Conservation (phyloP, 2,329 filamentous ascomycete genomes). For the Raffaelea arxii region DNA sequence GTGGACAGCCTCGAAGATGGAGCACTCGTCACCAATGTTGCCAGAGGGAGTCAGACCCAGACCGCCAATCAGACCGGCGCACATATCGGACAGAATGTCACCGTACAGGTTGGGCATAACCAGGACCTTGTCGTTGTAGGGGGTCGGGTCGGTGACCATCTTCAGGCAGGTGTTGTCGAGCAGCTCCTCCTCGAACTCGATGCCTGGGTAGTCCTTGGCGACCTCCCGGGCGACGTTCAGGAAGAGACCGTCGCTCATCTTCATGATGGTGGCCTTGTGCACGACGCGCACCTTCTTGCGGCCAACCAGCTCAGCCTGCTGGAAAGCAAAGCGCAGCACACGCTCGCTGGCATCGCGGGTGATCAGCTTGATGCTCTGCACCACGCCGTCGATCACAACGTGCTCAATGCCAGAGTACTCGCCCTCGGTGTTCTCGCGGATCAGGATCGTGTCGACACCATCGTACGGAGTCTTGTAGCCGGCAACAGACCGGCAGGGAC, state of each 20-base stretch:
- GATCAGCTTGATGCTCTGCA: constrained; percentile 99
- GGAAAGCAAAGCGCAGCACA: constrained; percentile 94
- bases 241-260: constrained; percentile 99
- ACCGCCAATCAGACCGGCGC: constrained; percentile 94
- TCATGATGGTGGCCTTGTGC: constrained; percentile 99
- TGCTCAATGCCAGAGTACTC: constrained; percentile 99
- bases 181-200: constrained; percentile 96
- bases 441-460: constrained; percentile 90
- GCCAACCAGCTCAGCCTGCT: constrained; percentile 88
- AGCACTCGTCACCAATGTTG: constrained; percentile 98
- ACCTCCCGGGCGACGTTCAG: constrained; percentile 76
- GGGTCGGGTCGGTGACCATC: constrained; percentile 91
- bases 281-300: constrained; percentile 95
- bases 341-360: constrained; percentile 90
- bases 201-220: constrained; percentile 87
- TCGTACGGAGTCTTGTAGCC: constrained; percentile 99
- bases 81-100: constrained; percentile 99
- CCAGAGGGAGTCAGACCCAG: constrained; percentile 94
- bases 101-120: constrained; percentile 98
- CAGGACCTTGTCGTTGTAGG: constrained; percentile 98
- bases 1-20: constrained; percentile 99
- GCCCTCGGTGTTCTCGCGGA: constrained; percentile 99
- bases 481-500: constrained; percentile 91
- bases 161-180: constrained; percentile 99
- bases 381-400: constrained; percentile 92